These are phyloP conservation scores for Obelidium mucronatum DNA, from an alignment of 192 early-diverging fungal genomes.

Conservation along the genomic window DNA sequence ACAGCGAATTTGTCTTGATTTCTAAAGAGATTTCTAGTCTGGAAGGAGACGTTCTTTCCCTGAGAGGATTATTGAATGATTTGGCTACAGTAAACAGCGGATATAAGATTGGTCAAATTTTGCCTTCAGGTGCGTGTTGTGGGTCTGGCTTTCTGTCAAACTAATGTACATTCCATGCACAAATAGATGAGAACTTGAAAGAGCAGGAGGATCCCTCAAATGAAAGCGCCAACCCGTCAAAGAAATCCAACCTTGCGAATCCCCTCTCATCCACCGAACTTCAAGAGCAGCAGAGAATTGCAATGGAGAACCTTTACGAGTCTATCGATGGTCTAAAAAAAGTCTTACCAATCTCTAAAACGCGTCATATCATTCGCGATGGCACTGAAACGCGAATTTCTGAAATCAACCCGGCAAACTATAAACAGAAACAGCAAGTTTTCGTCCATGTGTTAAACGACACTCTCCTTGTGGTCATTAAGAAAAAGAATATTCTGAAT, in stretches of 20 bases:
- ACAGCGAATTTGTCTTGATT: constrained; percentile 84
- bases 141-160: neutral
- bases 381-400: constrained; percentile 55
- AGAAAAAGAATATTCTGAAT: constrained; percentile 75
- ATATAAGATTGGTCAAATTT: constrained; percentile 14
- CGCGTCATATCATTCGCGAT: constrained; percentile 48
- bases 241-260: neutral
- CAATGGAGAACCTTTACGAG: constrained; percentile 50
- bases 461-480: constrained; percentile 78
- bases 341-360: constrained; percentile 45
- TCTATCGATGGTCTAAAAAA: constrained; percentile 57
- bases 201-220: neutral
- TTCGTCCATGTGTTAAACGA: constrained; percentile 88
- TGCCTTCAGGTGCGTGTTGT: constrained; percentile 7
- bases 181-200: constrained; percentile 10
- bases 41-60: constrained; percentile 76
- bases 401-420: constrained; percentile 78
- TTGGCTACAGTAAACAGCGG: constrained; percentile 61
- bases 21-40: constrained; percentile 83
- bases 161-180: neutral
- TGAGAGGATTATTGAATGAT: constrained; percentile 75
- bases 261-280: constrained; percentile 20
- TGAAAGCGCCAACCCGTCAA: neutral
- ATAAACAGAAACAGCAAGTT: constrained; percentile 77
- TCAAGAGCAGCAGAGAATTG: constrained; percentile 18